Evolutionary conservation across 352 stramenopile species (phyloP), one percentile per base, ranked within the genome.

Genomic region (Pythium vanterpoolii): DNA sequence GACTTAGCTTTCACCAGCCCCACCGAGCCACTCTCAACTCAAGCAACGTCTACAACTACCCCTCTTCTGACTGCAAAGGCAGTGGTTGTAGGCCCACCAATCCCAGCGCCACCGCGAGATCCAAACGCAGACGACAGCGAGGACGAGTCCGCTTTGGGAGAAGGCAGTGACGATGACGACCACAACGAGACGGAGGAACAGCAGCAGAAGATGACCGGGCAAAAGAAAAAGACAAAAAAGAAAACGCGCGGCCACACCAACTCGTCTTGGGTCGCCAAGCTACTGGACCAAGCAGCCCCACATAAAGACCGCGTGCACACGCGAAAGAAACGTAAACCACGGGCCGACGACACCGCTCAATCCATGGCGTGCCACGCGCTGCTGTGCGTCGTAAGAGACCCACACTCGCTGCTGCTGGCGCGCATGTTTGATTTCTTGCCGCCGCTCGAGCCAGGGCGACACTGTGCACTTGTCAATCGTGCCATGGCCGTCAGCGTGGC

Each of bases 341-440:
- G 62, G 8, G 23, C 31, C 3, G 39, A 33, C 23, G 21, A 42
- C 31, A 16, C 8, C 28, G 19, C 31, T 3, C 39, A 30, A 14
- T 27, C 31, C 18, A 33, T 4, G 24, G 16, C 6, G 28, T 53
- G 59, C 23, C 59, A 72, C 14, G 68, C 30, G 6, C 44, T 61
- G 34, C 43, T 66, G 0, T 45, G 59, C 4, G 26, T 50, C 27
- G n/a, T 28, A 10, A 45, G 21, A n/a, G 30, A 40, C 3, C 38
- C 62, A 8, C 62, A 72, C 38, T 38, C 66, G 10, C 30, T 42
- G 23, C 49, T 84, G 2, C 26, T 77, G 33, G 73, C 62, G 31
- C 34, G 43, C 13, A 59, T 88, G 42, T 59, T 88, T 19, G 54
- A 56, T 7, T 88, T 81, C 47, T 51, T 88, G 14, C 56, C 60